Conservation (phyloP, 2,329 filamentous ascomycete species). For the Incumbomyces delicatus region DNA sequence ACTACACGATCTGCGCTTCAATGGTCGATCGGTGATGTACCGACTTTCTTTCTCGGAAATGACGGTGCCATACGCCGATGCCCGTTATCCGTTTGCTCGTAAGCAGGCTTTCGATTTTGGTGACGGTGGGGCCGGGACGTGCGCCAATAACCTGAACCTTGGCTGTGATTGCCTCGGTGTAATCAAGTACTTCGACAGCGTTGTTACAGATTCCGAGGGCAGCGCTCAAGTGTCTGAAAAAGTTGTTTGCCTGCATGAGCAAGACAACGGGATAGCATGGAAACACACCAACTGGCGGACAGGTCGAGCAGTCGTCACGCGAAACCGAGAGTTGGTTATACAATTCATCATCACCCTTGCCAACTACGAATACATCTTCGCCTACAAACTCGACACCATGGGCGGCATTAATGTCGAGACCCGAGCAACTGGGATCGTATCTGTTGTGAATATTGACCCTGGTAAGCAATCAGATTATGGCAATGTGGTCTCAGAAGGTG, state of each 20-base stretch:
- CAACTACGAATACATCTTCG: conserved; percentile 63
- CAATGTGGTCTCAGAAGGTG: conserved; percentile 54
- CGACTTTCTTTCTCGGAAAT: conserved; percentile 60
- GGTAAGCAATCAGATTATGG: conserved; percentile 47
- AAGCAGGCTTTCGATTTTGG: conserved; percentile 67
- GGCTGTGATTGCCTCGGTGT: conserved; percentile 61
- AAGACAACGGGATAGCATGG: conserved; percentile 60
- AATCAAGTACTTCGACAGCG: conserved; percentile 56
- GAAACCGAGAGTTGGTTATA: conserved; percentile 53
- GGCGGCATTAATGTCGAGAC: conserved; percentile 53
- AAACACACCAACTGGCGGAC: conserved; percentile 63
- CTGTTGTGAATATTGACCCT: conserved; percentile 50
- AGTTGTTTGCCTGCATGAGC: conserved; percentile 59
- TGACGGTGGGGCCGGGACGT: conserved; percentile 56
- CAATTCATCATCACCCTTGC: conserved; percentile 60
- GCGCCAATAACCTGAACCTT: conserved; percentile 57
- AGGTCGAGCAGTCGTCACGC: conserved; percentile 50
- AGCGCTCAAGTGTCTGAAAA: conserved; percentile 44
- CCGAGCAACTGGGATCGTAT: conserved; percentile 58
- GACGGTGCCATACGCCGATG: conserved; percentile 59
- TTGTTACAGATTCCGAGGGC: conserved; percentile 46
- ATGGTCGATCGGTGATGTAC: conserved; percentile 56
- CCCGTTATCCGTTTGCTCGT: conserved; percentile 54
- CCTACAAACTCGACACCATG: conserved; percentile 54
- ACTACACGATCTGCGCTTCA: conserved; percentile 60